Conservation (phyloP, 169 alveolate genomes). For the Pseudocohnilembus persalinus region DNA sequence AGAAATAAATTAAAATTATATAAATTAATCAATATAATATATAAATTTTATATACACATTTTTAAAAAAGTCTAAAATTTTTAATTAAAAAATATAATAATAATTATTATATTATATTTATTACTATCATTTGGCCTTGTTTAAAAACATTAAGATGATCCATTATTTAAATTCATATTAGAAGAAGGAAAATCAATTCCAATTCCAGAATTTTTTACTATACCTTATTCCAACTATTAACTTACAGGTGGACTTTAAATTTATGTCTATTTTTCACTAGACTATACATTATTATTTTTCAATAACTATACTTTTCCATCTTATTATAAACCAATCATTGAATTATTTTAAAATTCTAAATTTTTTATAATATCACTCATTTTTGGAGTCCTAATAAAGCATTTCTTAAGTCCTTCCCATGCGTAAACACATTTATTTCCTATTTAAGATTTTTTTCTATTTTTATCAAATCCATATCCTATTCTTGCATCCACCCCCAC, state of each 20-base stretch:
- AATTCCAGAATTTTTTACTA: too few relatives aligned
- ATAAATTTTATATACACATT: not conserved
- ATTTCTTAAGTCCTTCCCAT: conserved; percentile 85
- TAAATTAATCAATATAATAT: not conserved
- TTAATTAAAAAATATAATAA: not conserved
- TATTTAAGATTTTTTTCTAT: conserved; percentile 71
- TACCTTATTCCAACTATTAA: not conserved
- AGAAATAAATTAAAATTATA: not conserved
- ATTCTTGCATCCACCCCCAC: conserved; percentile 94
- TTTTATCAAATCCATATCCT: conserved; percentile 92
- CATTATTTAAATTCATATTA: too few relatives aligned
- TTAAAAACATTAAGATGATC: too few relatives aligned
- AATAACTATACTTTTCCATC: conserved; percentile 13
- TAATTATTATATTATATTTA: not conserved
- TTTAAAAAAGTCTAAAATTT: not conserved
- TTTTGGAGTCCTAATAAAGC: conserved; percentile 53
- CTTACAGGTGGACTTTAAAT: not conserved
- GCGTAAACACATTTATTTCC: conserved; percentile 72
- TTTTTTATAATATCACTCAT: conserved; percentile 25
- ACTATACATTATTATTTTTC: not conserved
- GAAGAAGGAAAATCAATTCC: too few relatives aligned
- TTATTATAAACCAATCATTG: not conserved
- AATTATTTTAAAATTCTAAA: conserved; percentile 16
- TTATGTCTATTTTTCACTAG: not conserved
- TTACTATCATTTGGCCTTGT: too few relatives aligned